Evolutionary conservation across 2,329 filamentous ascomycete species (phyloP), one percentile per base, ranked within the genome.

Genomic region (Beauveria sp.): DNA sequence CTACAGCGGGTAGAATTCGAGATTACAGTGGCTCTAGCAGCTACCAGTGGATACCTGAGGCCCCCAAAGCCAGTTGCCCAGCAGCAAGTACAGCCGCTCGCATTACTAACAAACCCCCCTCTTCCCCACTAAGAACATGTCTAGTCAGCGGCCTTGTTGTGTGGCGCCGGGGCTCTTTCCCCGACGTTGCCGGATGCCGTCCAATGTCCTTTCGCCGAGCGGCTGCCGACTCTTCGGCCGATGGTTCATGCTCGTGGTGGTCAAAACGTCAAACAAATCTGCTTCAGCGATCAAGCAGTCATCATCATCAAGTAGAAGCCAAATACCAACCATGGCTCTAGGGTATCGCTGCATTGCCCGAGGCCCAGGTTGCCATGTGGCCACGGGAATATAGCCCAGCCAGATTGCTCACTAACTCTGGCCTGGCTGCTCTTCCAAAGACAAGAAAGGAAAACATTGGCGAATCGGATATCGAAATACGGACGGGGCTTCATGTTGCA

Each of bases 141-240:
- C 34, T 38, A 38, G 50, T 45, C 16, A 45, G 10, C 14, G 16
- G 28, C 28, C 3, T 14, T 24, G 16, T 58, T 6, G 16, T 20
- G 5, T 16, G 26, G n/a, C 18, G 46, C 18, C 43, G n/a, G n/a
- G 34, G 51, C 24, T 45, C 8, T 49, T 18, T 46, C 59, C 59
- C 59, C 59, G 59, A 61, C 16, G 42, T 20, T 55, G 22, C 59
- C 58, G 58, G 40, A 26, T 24, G 40, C 22, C 34, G 20, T 24
- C 26, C 1, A 22, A 14, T 7, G 12, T 5, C 18, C n/a, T 48
- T 57, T 46, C 40, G 40, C 58, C 51, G 59, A 55, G 50, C 59
- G 51, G 59, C 42, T 10, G 43, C 59, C 59, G 59, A 61, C 50
- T 34, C 14, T 20, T 52, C 34, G 34, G 58, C 58, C 58, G 58